Evolutionary conservation across 352 stramenopile species (phyloP).

Genomic region (Globisporangium nunn): DNA sequence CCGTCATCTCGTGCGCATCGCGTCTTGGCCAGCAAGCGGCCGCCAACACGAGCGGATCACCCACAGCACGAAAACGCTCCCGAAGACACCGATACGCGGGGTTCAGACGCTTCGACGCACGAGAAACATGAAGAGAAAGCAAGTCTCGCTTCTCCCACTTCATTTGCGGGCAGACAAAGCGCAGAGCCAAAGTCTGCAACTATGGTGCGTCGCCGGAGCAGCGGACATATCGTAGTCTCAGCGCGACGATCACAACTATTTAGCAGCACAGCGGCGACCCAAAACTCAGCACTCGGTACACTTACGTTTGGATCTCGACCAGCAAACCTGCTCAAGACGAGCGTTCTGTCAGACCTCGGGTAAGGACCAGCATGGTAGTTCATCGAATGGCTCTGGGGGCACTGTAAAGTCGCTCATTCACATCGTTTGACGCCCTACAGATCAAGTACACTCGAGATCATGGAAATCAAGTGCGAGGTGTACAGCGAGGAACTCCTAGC

Average conservation of each 20-base stretch:
- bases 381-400: neutral
- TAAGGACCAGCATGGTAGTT: neutral
- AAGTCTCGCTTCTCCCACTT: neutral
- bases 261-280: neutral
- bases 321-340: neutral
- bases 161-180: neutral
- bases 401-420: neutral
- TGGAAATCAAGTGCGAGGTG: neutral
- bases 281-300: neutral
- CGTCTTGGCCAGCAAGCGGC: constrained; percentile 12
- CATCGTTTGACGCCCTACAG: neutral
- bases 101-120: neutral
- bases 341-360: neutral
- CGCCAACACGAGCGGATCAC: neutral
- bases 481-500: constrained; percentile 2
- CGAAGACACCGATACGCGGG: neutral
- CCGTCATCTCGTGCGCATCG: constrained; percentile 4
- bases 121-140: constrained; percentile 1
- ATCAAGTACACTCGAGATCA: neutral
- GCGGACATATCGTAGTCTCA: constrained; percentile 8
- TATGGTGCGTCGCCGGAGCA: constrained; percentile 2
- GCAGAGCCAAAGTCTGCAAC: neutral
- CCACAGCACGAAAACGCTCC: neutral
- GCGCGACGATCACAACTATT: constrained; percentile 5
- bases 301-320: neutral